Evolutionary conservation across 306 rosid species (phyloP), one percentile per base, ranked within the genome.

Genomic region (Cyamopsis tetragonoloba): DNA sequence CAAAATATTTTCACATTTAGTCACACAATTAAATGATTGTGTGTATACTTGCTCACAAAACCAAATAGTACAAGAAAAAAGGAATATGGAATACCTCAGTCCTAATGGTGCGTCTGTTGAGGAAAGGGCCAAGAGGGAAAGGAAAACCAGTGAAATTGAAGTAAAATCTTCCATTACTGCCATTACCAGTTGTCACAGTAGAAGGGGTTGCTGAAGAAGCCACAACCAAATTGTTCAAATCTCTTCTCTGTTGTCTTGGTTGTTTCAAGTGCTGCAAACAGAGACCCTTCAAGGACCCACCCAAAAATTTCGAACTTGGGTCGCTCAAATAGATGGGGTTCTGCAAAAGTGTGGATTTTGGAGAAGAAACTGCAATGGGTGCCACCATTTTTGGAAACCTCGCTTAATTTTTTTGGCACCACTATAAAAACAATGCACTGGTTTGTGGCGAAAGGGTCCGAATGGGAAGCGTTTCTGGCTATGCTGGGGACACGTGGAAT

Each of bases 91-190:
- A 70, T 1, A 93, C 97, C 89, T 90, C 99, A 47, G 88, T 85
- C 65, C 95, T 88, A n/a, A 73, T 85, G 38, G 99, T 86, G 65
- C 87, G 68, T 27, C 99, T 81, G 23, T 86, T 85, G 61, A 93
- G 95, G 55, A 93, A 93, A 66, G 99, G 97, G 2, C 99, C 99
- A 39, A 93, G 86, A 41, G 99, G 99, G 73, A 93, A 93, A 66
- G 99, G 99, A 72, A 93, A 90, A 0, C 97, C 99, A 22, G 97
- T 93, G 81, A 93, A 64, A 64, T 93, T 93, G 87, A 88, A 90
- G 87, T 93, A 93, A 78, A 93, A 93, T 66, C 95, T 91, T 30
- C 84, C 91, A 31, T 81, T 72, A 7, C 80, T 75, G 8, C 49
- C 56, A 23, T 57, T 82, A 42, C 68, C 67, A 3, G 78, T 59